These are phyloP conservation scores for Podosphaera leucotricha DNA, from an alignment of 2,329 filamentous ascomycete species.

Conservation along the genomic window DNA sequence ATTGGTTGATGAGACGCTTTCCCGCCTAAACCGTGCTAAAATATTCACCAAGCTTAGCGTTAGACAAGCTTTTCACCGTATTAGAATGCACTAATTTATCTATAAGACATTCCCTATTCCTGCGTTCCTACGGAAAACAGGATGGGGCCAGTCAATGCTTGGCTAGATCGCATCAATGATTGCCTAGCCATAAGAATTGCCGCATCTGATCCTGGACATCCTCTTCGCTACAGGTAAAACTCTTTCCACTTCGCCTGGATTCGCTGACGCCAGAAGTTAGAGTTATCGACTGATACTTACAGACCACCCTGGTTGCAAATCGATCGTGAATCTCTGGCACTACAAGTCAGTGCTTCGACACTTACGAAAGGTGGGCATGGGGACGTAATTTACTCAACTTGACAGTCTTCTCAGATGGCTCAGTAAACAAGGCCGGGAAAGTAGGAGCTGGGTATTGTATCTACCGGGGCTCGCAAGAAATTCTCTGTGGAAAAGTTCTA, in stretches of 20 bases:
- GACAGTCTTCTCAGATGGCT: not conserved
- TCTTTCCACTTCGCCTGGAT: not conserved
- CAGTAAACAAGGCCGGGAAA: not conserved
- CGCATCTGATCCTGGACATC: not conserved
- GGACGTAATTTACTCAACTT: not conserved
- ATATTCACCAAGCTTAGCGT: conserved; percentile 1
- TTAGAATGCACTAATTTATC: not conserved
- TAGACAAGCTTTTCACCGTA: not conserved
- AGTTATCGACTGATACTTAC: not conserved
- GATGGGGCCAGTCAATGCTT: not conserved
- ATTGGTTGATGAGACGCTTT: not conserved
- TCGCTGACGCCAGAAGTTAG: not conserved
- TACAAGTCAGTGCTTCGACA: not conserved
- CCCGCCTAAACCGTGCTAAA: not conserved
- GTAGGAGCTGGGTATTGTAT: not conserved
- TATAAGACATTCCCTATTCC: not conserved
- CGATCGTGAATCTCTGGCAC: not conserved
- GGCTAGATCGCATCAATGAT: not conserved
- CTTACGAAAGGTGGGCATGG: not conserved
- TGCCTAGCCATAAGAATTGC: not conserved
- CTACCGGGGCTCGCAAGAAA: not conserved
- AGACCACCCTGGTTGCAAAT: not conserved
- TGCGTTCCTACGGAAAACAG: not conserved
- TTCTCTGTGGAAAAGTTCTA: not conserved
- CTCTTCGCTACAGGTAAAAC: not conserved